Base-by-base conservation (phyloP, 345 rosid species). In the Durio zibethinus region DNA sequence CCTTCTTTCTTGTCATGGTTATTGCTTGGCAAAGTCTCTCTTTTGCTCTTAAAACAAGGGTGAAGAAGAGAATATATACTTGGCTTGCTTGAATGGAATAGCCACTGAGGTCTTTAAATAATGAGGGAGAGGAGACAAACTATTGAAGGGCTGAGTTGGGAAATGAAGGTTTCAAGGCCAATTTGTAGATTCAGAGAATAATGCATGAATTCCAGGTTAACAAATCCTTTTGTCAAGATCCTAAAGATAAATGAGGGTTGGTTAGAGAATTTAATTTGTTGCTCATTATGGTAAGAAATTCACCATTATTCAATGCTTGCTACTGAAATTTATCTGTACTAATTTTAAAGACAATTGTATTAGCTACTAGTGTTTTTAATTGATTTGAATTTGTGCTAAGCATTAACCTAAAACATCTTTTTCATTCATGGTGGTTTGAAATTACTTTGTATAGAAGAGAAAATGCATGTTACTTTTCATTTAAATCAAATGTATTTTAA, bases 1-100 rank as follows among this genome's bases (percentile, higher is more conserved):
- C 85, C 83, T 81, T 88, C 81, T 79, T 90, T 68, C 93, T 84
- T 4, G 87, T 75, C 90, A 89, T 89, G 45, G 23, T 72, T 75
- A 20, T 1, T 25, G 54, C 18, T 10, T 12, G 18, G 54, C 5
- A 11, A 54, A 65, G 3, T 10, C 14, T 65, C 3, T 12, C 29
- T 67, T 23, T 67, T 23, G 4, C 20, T 14, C 8, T 43, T 6
- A 1, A n/a, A 3, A 62, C 4, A 62, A 4, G 45, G 7, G 72
- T 2, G 33, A 38, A 66, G 20, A 45, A 43, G 38, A 45, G n/a
- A 68, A 8, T 5, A 4, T 4, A 8, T 5, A 4, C 1, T 14
- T n/a, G 20, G 36, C 54, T 10, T 43, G 36, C 31, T 45, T 43
- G 11, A 25, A 27, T 25, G 10, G n/a, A 43, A 20, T 21, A 25